Percentiles rank a stretch among this genome's conserved stretches.
Conservation (phyloP, 306 rosid genomes). For the Rosa multiflora region DNA sequence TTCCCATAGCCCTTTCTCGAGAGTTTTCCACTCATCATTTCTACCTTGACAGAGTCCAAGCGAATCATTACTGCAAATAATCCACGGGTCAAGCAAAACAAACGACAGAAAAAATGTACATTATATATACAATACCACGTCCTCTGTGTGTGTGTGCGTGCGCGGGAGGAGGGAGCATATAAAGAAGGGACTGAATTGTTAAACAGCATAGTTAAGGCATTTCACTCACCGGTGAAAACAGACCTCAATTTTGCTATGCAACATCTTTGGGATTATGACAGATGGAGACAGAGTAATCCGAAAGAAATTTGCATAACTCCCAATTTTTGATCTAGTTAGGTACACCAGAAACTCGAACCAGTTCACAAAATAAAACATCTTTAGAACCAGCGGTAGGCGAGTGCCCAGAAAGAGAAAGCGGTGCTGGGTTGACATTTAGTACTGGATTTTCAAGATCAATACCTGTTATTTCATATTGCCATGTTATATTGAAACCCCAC, state of each 20-base stretch:
- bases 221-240: constrained; percentile 66
- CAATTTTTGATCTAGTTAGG: constrained; percentile 54
- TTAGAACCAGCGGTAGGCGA: constrained; percentile 9
- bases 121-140: background rate
- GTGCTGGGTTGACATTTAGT: constrained; percentile 29
- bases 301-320: constrained; percentile 58
- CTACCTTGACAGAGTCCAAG: constrained; percentile 73
- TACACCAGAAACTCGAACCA: constrained; percentile 53
- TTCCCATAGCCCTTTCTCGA: constrained; percentile 66
- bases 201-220: background rate
- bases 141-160: background rate
- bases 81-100: constrained; percentile 1
- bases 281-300: constrained; percentile 60
- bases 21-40: constrained; percentile 51
- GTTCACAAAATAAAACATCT: constrained; percentile 48
- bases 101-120: background rate
- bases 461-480: constrained; percentile 34
- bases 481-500: no score
- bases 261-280: constrained; percentile 52
- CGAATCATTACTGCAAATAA: constrained; percentile 57
- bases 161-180: no score
- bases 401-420: background rate
- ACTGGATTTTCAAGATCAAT: constrained; percentile 53
- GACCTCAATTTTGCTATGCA: constrained; percentile 52
- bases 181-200: no score